phyloP scores from a whole-genome alignment of 1,284 basidiomycete genomes.

The Rhodotorula sp. region DNA sequence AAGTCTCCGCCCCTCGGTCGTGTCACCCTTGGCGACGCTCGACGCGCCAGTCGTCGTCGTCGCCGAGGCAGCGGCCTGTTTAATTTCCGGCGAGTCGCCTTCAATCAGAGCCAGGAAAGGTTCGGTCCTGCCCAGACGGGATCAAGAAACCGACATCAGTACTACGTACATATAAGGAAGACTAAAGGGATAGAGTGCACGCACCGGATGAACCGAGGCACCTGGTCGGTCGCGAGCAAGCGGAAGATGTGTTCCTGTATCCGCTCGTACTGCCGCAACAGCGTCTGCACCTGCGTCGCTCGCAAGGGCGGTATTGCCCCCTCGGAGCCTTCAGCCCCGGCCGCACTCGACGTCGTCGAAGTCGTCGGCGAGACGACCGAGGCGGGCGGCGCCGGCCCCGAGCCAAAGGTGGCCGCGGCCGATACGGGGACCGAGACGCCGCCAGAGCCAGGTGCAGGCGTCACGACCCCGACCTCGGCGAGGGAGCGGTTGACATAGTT shows the following conservation, averaged over 20 bases:
- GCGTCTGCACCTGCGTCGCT: constrained; percentile 89
- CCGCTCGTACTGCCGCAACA: constrained; percentile 90
- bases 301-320: constrained; percentile 51
- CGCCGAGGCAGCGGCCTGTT: neutral
- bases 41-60: neutral
- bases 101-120: constrained; percentile 39
- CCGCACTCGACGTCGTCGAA: neutral
- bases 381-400: neutral
- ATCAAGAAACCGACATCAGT: neutral
- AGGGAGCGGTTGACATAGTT: constrained; percentile 72
- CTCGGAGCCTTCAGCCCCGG: neutral
- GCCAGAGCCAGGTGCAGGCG: constrained; percentile 32
- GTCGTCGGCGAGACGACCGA: neutral
- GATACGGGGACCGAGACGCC: constrained; percentile 6
- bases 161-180: too few relatives aligned
- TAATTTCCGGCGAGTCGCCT: constrained; percentile 15
- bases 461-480: constrained; percentile 61
- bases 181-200: neutral
- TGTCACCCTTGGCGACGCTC: neutral
- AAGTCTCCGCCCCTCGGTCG: neutral
- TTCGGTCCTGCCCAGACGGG: constrained; percentile 22
- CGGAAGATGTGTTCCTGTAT: constrained; percentile 97
- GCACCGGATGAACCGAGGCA: constrained; percentile 57
- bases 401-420: neutral
- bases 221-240: constrained; percentile 95